Evolutionary conservation across 805 yeast species (phyloP).

Genomic region (Yamadazyma kitorensis): DNA sequence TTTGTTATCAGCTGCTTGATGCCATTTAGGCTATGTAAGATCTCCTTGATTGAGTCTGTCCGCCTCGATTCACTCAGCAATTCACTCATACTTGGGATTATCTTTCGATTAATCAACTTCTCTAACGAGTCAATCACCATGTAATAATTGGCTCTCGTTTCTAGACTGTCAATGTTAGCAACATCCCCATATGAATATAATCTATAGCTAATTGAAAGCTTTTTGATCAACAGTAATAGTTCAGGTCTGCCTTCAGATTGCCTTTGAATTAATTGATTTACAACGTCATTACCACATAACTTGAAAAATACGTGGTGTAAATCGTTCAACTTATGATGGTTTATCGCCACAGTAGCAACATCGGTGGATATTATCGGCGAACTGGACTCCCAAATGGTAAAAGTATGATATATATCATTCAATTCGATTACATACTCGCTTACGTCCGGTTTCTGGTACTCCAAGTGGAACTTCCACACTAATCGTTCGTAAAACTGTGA

Average conservation of each 20-base stretch:
- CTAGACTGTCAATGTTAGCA: slow-evolving; percentile 2
- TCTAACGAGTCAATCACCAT: slow-evolving; percentile 16
- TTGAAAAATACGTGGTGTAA: slow-evolving; percentile 1
- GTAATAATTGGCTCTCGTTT: slow-evolving; percentile 13
- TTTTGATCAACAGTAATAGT: not conserved
- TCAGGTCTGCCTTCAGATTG: not conserved
- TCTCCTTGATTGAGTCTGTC: no score
- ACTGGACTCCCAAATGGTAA: slow-evolving; percentile 42
- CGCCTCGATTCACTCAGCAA: not conserved
- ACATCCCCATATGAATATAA: no score
- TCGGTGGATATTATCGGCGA: not conserved
- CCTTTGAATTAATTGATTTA: not conserved
- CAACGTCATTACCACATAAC: not conserved
- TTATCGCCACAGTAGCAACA: slow-evolving; percentile 2
- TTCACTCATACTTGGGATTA: slow-evolving; percentile 4
- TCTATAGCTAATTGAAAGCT: no score
- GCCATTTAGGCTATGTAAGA: no score
- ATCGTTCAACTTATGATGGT: not conserved
- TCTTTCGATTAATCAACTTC: slow-evolving; percentile 3
- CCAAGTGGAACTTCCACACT: slow-evolving; percentile 40
- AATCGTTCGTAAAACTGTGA: slow-evolving; percentile 39
- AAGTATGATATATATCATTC: slow-evolving; percentile 14
- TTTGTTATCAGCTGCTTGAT: no score
- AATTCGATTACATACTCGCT: slow-evolving; percentile 20
- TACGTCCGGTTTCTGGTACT: slow-evolving; percentile 24